These are phyloP conservation scores for Cyclostephanos tholiformis DNA, from an alignment of 108 stramenopile species.

Conservation along the genomic window DNA sequence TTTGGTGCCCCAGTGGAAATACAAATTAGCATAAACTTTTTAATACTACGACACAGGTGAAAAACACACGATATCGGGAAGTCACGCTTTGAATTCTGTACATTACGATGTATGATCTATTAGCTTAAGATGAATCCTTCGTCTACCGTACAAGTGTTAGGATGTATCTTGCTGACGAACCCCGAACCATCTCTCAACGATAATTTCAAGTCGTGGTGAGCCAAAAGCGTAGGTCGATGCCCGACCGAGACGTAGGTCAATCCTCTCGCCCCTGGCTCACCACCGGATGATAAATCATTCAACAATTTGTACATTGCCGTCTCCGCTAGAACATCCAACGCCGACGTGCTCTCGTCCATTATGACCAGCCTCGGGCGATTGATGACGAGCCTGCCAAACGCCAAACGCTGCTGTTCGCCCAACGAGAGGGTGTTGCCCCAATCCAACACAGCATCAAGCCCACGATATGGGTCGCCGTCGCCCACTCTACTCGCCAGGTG, in stretches of 20 bases:
- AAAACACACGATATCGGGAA: too few relatives aligned
- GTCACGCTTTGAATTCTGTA: too few relatives aligned
- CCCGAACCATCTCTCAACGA: slow-evolving; percentile 37
- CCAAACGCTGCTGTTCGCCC: slow-evolving; percentile 81
- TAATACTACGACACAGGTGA: too few relatives aligned
- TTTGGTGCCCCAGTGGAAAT: not conserved
- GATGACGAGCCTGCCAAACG: slow-evolving; percentile 71
- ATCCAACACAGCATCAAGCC: slow-evolving; percentile 54
- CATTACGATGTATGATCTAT: not conserved
- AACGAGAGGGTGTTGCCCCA: slow-evolving; percentile 74
- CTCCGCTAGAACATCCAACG: slow-evolving; percentile 74
- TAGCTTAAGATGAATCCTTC: slow-evolving; percentile 49
- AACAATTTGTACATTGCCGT: slow-evolving; percentile 68
- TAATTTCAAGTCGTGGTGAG: slow-evolving; percentile 69
- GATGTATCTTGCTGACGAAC: slow-evolving; percentile 32
- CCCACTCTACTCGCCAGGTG: slow-evolving; percentile 52
- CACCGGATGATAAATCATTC: slow-evolving; percentile 23
- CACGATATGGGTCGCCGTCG: slow-evolving; percentile 45
- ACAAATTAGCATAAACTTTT: not conserved
- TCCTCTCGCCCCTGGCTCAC: not conserved
- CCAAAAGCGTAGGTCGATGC: slow-evolving; percentile 76
- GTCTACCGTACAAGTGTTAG: slow-evolving; percentile 23
- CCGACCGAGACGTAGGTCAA: slow-evolving; percentile 79
- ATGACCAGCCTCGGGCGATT: slow-evolving; percentile 69
- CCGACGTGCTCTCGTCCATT: slow-evolving; percentile 79